Base-by-base conservation (phyloP, 2,329 filamentous ascomycete species). In the Claviceps africana region DNA sequence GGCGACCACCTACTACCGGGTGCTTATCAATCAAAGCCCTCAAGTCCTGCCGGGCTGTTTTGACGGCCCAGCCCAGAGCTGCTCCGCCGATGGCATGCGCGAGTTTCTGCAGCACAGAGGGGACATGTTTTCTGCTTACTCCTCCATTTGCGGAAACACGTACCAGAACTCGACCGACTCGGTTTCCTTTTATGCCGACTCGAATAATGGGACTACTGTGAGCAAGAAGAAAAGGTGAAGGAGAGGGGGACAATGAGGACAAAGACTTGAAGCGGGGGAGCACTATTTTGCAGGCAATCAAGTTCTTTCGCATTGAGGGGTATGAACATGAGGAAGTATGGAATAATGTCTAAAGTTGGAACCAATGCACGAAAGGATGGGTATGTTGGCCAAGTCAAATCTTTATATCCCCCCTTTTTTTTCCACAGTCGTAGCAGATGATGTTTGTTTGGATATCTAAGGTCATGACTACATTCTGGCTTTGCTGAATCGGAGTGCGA, bases 21-120 rank as follows among this genome's bases (percentile, higher is more conserved):
- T 67, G 9, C 61, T 73, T 4, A 67, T 72, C 42, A 73, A 73
- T 59, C 70, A 64, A 56, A 64, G 69, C 5, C 69, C 70, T 4
- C 71, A 73, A 56, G 62, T 64, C 17, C 55, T 74, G 50, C 65
- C 69, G 0, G 65, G 62, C 47, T 75, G 72, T 53, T 63, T 58
- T 0, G 70, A 72, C 52, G 72, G 72, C 0, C 72, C 72, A 0
- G 71, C 69, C 2, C 70, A 68, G 9, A 69, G 62, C 51, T 75
- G 72, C 59, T 71, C 71, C 8, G 58, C 66, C 50, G 54, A 59
- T 4, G 65, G 62, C 1, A 72, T 74, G 45, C 59, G 65, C 53
- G 54, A 57, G 15, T 73, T 71, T 53, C n/a, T 74, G 25, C 40
- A 67, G 54, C 58, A 66, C 30, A 62, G 72, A 9, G 61, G 61